Evolutionary conservation across 1,284 basidiomycete species (phyloP), one percentile per base, ranked within the genome.

Genomic region (Pseudozyma sp.): DNA sequence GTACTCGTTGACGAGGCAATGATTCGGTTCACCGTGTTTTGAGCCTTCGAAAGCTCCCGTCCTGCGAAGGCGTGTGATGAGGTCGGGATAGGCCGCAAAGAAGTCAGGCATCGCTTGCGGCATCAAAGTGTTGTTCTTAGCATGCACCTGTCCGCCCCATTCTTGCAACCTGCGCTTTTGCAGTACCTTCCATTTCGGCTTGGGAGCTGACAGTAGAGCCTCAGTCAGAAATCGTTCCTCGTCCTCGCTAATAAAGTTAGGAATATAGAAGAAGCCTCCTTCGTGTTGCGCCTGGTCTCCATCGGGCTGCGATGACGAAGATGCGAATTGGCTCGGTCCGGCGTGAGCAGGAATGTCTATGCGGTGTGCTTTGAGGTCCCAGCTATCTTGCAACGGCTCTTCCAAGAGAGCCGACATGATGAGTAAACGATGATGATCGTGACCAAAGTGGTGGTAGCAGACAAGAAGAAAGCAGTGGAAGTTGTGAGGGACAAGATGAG

Each of bases 171-270:
- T 62, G 53, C 70, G 44, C 42, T 93, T 93, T 5, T 89, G 88
- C 18, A 95, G 88, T n/a, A 88, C 88, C 85, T 91, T 94, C 94
- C 94, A 96, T 84, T 90, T 92, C 10, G 90, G 90, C 79, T 89
- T 90, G n/a, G 92, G 92, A 0, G 91, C 90, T 79, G 91, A 90
- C 36, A 87, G 84, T 61, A 95, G 92, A 92, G 93, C 62, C 12
- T 59, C 58, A 49, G 61, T 86, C 31, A 96, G 86, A 81, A 92
- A 92, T 45, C 86, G 86, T 82, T 97, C 94, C 86, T 97, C 94
- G 19, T 91, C 89, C 66, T 86, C 86, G 47, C 91, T 90, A 53
- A 96, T 88, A 83, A 95, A 96, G 72, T 94, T 88, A 8, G 92
- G 91, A 25, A 95, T 88, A 85, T 85, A 76, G 55, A 72, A 76